phyloP scores from a whole-genome alignment of 78 protist species.

The Mantamonas sphyraenae region DNA sequence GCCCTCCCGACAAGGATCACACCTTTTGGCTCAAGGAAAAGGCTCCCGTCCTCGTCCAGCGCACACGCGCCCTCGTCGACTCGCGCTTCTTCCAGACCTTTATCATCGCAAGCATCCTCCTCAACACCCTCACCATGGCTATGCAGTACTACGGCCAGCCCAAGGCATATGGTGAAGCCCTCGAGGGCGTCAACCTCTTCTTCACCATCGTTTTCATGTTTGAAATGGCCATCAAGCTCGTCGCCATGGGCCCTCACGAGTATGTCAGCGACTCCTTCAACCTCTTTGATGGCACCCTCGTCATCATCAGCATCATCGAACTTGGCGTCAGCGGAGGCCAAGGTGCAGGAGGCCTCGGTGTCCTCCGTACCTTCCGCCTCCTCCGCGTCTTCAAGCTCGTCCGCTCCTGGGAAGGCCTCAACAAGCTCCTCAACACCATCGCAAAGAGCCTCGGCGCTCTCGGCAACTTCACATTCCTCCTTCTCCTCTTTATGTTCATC shows the following conservation, averaged over 20 bases:
- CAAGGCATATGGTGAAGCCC: background rate
- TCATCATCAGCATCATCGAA: background rate
- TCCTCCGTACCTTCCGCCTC: slow-evolving; percentile 31
- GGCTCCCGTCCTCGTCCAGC: too few relatives aligned
- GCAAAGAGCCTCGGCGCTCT: background rate
- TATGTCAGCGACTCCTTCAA: background rate
- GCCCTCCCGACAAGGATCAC: too few relatives aligned
- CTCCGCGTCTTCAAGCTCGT: slow-evolving; percentile 28
- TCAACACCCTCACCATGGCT: slow-evolving; percentile 2
- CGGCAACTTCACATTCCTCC: slow-evolving; percentile 12
- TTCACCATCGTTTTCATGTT: background rate
- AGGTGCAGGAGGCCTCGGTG: background rate
- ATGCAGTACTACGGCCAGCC: background rate
- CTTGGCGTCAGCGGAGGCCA: background rate
- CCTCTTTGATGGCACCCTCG: slow-evolving; percentile 1
- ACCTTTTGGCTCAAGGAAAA: too few relatives aligned
- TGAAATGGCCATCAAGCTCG: slow-evolving; percentile 9
- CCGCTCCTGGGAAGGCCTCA: background rate
- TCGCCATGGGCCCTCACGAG: background rate
- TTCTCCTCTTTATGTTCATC: slow-evolving; percentile 23
- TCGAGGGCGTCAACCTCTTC: background rate
- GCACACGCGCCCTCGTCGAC: too few relatives aligned
- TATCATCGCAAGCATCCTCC: background rate
- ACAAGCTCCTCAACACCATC: slow-evolving; percentile 3
- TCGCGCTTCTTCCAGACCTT: background rate